Percentiles rank a stretch among this genome's conserved stretches.
Conservation (phyloP, 805 yeast species). For the Teunomyces pallodes region DNA sequence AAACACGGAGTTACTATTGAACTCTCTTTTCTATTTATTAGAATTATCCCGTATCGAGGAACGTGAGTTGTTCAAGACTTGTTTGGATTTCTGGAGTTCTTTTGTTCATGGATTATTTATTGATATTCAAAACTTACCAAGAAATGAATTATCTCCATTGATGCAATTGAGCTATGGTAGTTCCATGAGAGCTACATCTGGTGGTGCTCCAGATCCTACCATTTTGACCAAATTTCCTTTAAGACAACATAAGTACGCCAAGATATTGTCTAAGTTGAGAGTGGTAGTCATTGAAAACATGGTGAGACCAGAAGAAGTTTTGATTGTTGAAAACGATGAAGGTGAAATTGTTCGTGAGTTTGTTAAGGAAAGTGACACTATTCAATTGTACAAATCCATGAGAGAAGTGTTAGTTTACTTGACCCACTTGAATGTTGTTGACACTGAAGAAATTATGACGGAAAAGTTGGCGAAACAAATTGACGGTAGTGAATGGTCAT, state of each 20-base stretch:
- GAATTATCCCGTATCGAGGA: constrained; percentile 89
- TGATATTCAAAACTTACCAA: constrained; percentile 81
- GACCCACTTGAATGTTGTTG: constrained; percentile 92
- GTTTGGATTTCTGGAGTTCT: constrained; percentile 90
- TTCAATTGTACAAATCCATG: constrained; percentile 91
- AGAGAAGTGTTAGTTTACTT: constrained; percentile 92
- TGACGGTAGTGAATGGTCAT: constrained; percentile 97
- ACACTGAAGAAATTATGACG: constrained; percentile 91
- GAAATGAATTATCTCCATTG: constrained; percentile 69
- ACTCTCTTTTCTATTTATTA: constrained; percentile 77
- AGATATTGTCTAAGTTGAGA: constrained; percentile 77
- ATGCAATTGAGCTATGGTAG: constrained; percentile 58
- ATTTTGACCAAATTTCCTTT: constrained; percentile 73
- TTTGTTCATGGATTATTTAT: constrained; percentile 79
- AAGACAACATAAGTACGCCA: constrained; percentile 81
- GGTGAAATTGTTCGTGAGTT: constrained; percentile 98
- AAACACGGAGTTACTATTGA: constrained; percentile 59
- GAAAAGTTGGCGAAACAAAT: constrained; percentile 88
- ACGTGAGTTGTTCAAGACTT: constrained; percentile 92
- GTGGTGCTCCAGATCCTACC: constrained; percentile 87
- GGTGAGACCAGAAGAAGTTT: constrained; percentile 98
- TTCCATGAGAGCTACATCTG: constrained; percentile 43
- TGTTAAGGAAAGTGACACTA: constrained; percentile 95
- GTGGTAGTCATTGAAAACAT: constrained; percentile 93
- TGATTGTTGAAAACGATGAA: constrained; percentile 96